Evolutionary conservation across 2,329 filamentous ascomycete species (phyloP), one percentile per base, ranked within the genome.

Genomic region (Aspergillus pseudotamarii): DNA sequence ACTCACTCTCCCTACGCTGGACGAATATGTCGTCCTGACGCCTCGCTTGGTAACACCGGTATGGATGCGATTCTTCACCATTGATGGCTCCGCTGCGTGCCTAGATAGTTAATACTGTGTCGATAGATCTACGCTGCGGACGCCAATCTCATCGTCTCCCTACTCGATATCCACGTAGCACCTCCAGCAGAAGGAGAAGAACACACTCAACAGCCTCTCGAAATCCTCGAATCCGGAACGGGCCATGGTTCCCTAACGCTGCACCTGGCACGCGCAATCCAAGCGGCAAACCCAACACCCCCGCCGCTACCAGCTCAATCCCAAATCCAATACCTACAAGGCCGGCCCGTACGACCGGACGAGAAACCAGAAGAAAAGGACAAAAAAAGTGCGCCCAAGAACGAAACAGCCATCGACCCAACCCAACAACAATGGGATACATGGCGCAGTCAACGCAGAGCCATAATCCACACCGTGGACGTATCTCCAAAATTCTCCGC

Each of bases 141-240:
- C 77, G 90, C 91, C 21, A 89, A 86, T 67, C 80, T 91, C 36
- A 94, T 95, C 58, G 89, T 93, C 43, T 90, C 88, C 1, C 82
- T 94, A 28, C 84, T 96, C 26, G 91, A 95, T 74, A 82, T 95
- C 51, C 89, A 94, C 73, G 85, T 88, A 34, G 73, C 80, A 3
- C 74, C 77, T 6, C 75, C 78, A 14, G 69, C 76, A 16, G 67
- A 70, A 6, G 71, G 72, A 10, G 72, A 73, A 8, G 66, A 66
- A 57, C 43, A 69, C 23, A 57, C 69, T 19, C 66, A 69, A 43
- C 76, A 81, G 10, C 85, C 84, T 0, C 76, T 94, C 14, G 90
- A 94, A 73, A 91, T 95, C 51, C 88, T 95, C 58, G 92, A 95
- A 77, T 91, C 91, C 54, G 92, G 92, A 19, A 95, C 92, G 4